Evolutionary conservation across 805 yeast genomes (phyloP), one percentile per base, ranked within the genome.

Genomic region (Starmerella vaccinii): DNA sequence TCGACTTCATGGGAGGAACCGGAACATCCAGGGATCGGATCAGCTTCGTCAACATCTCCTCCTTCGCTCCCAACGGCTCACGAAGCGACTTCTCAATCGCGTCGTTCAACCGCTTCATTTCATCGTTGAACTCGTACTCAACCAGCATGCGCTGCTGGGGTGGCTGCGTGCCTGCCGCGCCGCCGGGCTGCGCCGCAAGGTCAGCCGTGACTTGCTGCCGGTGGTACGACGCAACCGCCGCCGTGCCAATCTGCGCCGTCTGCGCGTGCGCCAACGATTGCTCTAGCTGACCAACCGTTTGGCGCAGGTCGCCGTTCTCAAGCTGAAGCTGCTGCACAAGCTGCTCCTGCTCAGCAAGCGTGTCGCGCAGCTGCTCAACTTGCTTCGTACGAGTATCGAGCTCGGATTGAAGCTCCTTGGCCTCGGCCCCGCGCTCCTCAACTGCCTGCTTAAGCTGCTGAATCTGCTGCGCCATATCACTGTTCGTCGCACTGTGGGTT

Each of bases 21-120:
- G 97, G 97, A 49, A 89, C 79, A 67, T 80, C 84, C 66, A 90
- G 74, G 10, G 87, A 89, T 71, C 80, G 83, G 63, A 92, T 73
- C 54, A 92, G 72, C 5, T 51, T 45, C 37, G 34, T 39, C 37
- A 59, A 37, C 30, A 59, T 57, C 54, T 60, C 63, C 16, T 56
- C 57, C 26, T 49, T 50, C 10, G 59, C 50, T 16, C 54, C 59
- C 22, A 43, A 26, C 5, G 49, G 29, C 33, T 54, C 55, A 21
- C 40, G 53, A 34, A 59, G 56, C 50, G 57, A 39, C 40, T 95
- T 95, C 59, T 83, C 89, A 27, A 88, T 84, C 67, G 90, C 97
- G 53, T 78, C 75, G 64, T 85, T 90, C 56, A 90, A 71, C 12
- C 55, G 57, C 47, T 56, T 56, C 38, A 63, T 64, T 51, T 63